Evolutionary conservation across 768 basidiomycete genomes (phyloP), one percentile per base, ranked within the genome.

Genomic region (Saitozyma sp.): DNA sequence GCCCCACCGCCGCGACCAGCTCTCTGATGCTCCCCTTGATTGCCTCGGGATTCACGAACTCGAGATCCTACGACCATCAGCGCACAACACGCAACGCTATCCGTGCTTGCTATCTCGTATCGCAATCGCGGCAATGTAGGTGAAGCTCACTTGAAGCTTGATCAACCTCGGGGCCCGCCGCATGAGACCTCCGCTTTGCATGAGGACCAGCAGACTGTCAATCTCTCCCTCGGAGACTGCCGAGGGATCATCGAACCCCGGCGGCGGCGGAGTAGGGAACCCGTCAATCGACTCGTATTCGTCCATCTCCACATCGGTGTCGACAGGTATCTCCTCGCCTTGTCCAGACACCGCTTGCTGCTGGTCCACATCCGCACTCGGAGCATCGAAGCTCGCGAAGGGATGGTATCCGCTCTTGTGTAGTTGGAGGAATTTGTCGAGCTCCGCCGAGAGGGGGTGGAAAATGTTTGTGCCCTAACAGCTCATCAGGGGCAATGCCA

Each of bases 391-490:
- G 86, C 87, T 48, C 84, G 78, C 16, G 87, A 86, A 76, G 88
- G 94, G 69, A 83, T 84, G 20, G 58, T 79, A 77, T 0, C 78
- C 78, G 10, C n/a, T 58, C 1, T 72, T 73, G 58, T 75, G 63
- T 5, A 85, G 86, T 75, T 90, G 90, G 75, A 86, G 84, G 72
- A 86, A 80, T 66, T 81, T 81, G 41, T 91, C 86, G 9, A 98
- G 82, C n/a, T 86, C 69, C 0, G 84, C 80, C 20, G 76, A 76
- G 5, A 95, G 77, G 14, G 88, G 87, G 73, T 86, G 84, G 88
- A 91, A 96, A 7, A 83, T 83, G 69, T 89, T 88, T 1, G 86
- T 87, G 77, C 89, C 91, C 90, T 93, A 69, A 42, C 41, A 19
- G 10, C 58, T 46, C 29, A 60, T 41, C 11, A 29, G 41, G 9